Base-by-base conservation (phyloP, 768 basidiomycete genomes). In the Boletus patriciae region DNA sequence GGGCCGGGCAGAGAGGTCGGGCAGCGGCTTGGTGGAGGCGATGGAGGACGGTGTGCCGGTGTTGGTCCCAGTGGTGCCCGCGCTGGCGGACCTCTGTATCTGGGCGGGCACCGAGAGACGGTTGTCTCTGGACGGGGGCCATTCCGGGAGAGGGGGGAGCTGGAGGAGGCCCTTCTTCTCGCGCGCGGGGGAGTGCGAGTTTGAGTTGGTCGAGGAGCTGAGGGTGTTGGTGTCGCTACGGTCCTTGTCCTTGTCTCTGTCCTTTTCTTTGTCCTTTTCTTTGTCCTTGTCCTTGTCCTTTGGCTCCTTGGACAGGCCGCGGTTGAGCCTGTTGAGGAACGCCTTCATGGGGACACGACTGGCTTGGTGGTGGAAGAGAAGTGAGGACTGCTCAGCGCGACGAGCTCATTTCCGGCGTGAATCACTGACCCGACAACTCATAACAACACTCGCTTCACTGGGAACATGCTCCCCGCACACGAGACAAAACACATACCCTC, bases 311-410 rank as follows among this genome's bases (percentile, higher is more conserved):
- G 78, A 73, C 62, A 77, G 80, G 56, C 77, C 80, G 54, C 83
- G 82, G 65, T 90, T 89, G 64, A 92, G 76, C 67, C 90, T 83
- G 69, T 82, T 81, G 73, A 92, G 83, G 64, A 92, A 87, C 43
- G 91, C 90, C 80, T 91, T 92, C 90, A 93, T 93, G 71, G 72
- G 58, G 47, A 44, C 54, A 52, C 52, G 51, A 37, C 31, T 33
- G 33, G 11, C 38, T n/a, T 40, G 38, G n/a, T 40, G 38, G 19
- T 16, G 13, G 31, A 34, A 4, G 6, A 31, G 29, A 40, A 46
- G 43, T 46, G 36, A 45, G 47, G 59, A 11, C 34, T 33, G 61
- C 31, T 59, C 50, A 62, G 51, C 61, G 61, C 33, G 52, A 52
- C 52, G 45, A 55, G 63, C 37, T 59, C 65, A 68, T 68, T 59